Base-by-base conservation (phyloP, 176 grass and related monocot species). In the Musa beccarii region DNA sequence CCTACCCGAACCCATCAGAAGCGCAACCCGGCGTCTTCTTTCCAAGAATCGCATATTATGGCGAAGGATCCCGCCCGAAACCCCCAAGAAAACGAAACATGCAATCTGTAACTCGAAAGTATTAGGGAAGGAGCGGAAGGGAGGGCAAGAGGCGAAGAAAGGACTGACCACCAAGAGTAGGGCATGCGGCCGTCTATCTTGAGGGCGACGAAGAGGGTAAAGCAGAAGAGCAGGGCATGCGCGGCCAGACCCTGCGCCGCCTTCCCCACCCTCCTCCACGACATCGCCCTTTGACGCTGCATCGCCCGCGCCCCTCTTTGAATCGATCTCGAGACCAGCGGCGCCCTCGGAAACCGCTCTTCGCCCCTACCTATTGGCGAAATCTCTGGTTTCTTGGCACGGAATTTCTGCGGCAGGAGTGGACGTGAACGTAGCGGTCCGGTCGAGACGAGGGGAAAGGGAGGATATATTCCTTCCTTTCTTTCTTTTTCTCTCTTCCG, bases 211-310 rank as follows among this genome's bases (percentile, higher is more conserved):
- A 91, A 72, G 51, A 92, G 66, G 50, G 96, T 99, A 83, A 95
- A 99, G 82, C 91, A 99, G 75, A 94, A 92, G 76, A 99, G 86
- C 66, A 89, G 68, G 20, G 72, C 50, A 76, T 99, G 96, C 71
- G 96, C 91, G 29, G 83, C 86, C 53, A 83, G 88, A 70, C 83
- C 88, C 85, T 94, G 96, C 81, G 91, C 91, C 84, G 88, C 84
- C 83, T 94, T 99, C 49, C 91, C 96, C 34, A 92, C 91, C 78
- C 83, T 83, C 24, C 78, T 84, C 96, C 88, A 99, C 70, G 88
- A 87, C 85, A 86, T 87, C 52, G 83, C 84, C 65, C 85, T 85
- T 65, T 91, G 82, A 80, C 88, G 94, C 75, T 89, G 78, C 94
- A 93, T 93, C 75, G 17, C 56, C 17, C 72, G 57, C 43, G 11